A percentile compares a stretch with the other conserved stretches of the same genome.
phyloP scores from a whole-genome alignment of 345 rosid genomes.

The Salix udensis region DNA sequence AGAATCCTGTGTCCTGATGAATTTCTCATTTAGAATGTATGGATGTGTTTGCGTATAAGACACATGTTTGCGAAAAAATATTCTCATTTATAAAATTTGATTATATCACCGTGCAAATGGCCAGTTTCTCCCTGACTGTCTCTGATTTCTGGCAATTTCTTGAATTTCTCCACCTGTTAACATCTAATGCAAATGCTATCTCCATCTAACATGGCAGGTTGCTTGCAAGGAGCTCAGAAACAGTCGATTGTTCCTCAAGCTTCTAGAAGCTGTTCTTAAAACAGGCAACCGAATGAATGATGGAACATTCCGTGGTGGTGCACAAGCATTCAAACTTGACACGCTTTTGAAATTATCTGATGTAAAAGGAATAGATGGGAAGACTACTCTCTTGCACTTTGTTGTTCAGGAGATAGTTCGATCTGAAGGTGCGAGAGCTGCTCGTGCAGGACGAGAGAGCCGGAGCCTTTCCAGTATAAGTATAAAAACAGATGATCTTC shows the following conservation, averaged over 20 bases:
- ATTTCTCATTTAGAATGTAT: neutral
- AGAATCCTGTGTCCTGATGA: neutral
- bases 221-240: constrained; percentile 83
- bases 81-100: neutral
- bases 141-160: neutral
- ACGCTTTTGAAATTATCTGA: constrained; percentile 91
- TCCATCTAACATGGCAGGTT: constrained; percentile 41
- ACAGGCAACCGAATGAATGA: constrained; percentile 98
- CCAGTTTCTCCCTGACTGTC: neutral
- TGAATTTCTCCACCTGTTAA: neutral
- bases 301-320: constrained; percentile 97
- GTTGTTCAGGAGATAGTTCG: constrained; percentile 94
- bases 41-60: neutral
- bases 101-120: neutral
- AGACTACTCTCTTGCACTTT: constrained; percentile 94
- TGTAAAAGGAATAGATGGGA: constrained; percentile 92
- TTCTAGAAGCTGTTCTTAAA: constrained; percentile 96
- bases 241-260: constrained; percentile 85
- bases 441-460: constrained; percentile 65
- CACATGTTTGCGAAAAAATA: neutral
- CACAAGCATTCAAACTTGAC: constrained; percentile 96
- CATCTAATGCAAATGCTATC: neutral
- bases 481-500: constrained; percentile 70
- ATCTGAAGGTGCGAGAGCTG: constrained; percentile 86
- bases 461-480: constrained; percentile 50